Conservation (phyloP, 2,329 filamentous ascomycete species). For the Neonectria faginata region DNA sequence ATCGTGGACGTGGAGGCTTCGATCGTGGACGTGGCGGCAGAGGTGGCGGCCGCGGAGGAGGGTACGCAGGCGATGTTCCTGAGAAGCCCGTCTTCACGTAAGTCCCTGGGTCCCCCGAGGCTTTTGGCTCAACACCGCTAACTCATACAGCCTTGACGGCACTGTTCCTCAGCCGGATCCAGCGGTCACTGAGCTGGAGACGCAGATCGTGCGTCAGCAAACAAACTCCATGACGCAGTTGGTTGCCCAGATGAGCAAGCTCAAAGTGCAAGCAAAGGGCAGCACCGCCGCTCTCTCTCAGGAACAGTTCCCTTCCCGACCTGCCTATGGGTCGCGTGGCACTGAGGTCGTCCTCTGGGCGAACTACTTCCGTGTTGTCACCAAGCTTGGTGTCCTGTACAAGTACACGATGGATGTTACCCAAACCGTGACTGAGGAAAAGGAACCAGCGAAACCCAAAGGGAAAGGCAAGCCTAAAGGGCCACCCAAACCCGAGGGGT, state of each 20-base stretch:
- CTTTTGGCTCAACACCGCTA: slow-evolving; percentile 9
- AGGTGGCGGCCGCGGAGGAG: slow-evolving; percentile 21
- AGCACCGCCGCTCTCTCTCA: slow-evolving; percentile 14
- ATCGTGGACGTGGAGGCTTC: slow-evolving; percentile 33
- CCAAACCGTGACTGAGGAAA: slow-evolving; percentile 34
- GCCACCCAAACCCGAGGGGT: slow-evolving; percentile 13
- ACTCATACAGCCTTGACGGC: slow-evolving; percentile 40
- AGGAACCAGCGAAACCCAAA: slow-evolving; percentile 10
- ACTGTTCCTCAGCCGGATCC: slow-evolving; percentile 41
- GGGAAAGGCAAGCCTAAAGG: slow-evolving; percentile 25
- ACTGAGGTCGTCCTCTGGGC: slow-evolving; percentile 60
- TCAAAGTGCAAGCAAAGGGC: slow-evolving; percentile 45
- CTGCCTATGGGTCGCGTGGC: slow-evolving; percentile 62
- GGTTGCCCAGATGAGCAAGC: slow-evolving; percentile 51
- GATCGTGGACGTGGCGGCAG: slow-evolving; percentile 36
- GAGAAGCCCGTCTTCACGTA: slow-evolving; percentile 38
- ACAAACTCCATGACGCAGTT: slow-evolving; percentile 47
- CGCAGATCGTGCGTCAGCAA: slow-evolving; percentile 52
- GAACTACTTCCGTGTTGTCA: slow-evolving; percentile 64
- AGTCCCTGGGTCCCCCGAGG: slow-evolving; percentile 9
- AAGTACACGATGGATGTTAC: slow-evolving; percentile 60
- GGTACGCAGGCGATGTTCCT: slow-evolving; percentile 24
- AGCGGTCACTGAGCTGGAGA: slow-evolving; percentile 53
- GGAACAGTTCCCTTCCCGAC: slow-evolving; percentile 59
- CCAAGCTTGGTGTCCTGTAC: slow-evolving; percentile 53